phyloP scores from a whole-genome alignment of 768 basidiomycete species.

The Suillus alpinus region DNA sequence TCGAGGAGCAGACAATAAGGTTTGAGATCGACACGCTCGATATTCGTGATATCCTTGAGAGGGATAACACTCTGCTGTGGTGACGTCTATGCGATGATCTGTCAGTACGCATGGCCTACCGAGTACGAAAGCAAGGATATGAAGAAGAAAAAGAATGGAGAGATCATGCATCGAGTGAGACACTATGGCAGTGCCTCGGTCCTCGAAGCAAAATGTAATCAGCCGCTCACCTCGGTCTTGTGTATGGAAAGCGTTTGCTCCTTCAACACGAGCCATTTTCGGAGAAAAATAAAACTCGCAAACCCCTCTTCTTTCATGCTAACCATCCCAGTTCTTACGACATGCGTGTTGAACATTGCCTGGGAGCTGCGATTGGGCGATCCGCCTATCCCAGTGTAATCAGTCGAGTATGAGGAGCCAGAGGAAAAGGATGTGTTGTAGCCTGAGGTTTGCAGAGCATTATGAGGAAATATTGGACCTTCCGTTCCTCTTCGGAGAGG shows the following conservation, averaged over 20 bases:
- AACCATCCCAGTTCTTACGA: slow-evolving; percentile 71
- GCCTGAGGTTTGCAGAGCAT: slow-evolving; percentile 48
- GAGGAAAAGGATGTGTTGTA: slow-evolving; percentile 60
- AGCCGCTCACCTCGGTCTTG: slow-evolving; percentile 79
- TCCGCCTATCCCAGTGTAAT: slow-evolving; percentile 82
- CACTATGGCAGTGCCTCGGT: neutral
- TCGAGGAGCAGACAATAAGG: slow-evolving; percentile 91
- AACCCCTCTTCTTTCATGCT: slow-evolving; percentile 94
- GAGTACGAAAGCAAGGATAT: neutral
- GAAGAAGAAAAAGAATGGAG: neutral
- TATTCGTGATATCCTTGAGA: slow-evolving; percentile 76
- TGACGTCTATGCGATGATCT: slow-evolving; percentile 37
- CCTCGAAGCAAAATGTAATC: slow-evolving; percentile 1
- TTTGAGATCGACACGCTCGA: slow-evolving; percentile 91
- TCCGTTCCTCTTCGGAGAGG: slow-evolving; percentile 51
- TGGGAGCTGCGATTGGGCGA: slow-evolving; percentile 60
- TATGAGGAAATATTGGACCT: slow-evolving; percentile 26
- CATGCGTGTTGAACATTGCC: slow-evolving; percentile 33
- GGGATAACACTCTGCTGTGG: slow-evolving; percentile 59
- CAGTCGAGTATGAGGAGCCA: slow-evolving; percentile 57
- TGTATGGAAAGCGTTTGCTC: slow-evolving; percentile 78
- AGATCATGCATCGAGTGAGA: neutral
- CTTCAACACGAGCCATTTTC: slow-evolving; percentile 85
- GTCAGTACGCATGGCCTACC: slow-evolving; percentile 3
- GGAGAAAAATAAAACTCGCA: slow-evolving; percentile 87